These are phyloP conservation scores for Meira nashicola DNA, from an alignment of 1,284 basidiomycete species.

Conservation along the genomic window DNA sequence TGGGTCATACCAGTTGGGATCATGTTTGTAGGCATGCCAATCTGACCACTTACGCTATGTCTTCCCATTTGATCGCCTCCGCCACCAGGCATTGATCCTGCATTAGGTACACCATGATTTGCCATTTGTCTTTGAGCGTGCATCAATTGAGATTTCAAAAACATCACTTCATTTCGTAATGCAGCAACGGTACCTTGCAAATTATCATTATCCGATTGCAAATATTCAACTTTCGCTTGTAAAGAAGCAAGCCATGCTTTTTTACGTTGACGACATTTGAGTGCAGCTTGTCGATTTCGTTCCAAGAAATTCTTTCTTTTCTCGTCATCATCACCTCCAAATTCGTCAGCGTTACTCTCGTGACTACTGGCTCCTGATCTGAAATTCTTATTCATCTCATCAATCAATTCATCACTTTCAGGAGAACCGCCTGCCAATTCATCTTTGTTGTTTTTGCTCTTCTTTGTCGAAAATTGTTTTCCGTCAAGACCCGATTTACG, in stretches of 20 bases:
- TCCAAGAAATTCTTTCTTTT: conserved; percentile 51
- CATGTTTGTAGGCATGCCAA: conserved; percentile 22
- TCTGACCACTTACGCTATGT: conserved; percentile 3
- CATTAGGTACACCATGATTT: background rate
- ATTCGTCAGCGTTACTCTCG: conserved; percentile 17
- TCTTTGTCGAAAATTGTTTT: background rate
- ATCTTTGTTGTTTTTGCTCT: conserved; percentile 2
- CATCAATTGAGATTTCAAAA: conserved; percentile 44
- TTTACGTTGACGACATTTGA: conserved; percentile 97
- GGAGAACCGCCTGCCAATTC: background rate
- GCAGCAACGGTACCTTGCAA: conserved; percentile 61
- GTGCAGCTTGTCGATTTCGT: conserved; percentile 63
- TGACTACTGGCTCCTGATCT: conserved; percentile 6
- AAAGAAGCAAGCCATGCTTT: conserved; percentile 93
- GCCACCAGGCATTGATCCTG: background rate
- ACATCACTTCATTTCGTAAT: conserved; percentile 58
- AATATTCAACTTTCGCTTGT: conserved; percentile 85
- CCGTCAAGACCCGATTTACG: background rate
- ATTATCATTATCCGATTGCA: conserved; percentile 89
- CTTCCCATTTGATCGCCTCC: background rate
- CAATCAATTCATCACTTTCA: conserved; percentile 24
- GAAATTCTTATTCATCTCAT: conserved; percentile 16
- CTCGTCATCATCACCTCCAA: conserved; percentile 44
- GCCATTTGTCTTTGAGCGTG: conserved; percentile 25
- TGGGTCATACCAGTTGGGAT: conserved; percentile 12